Percentiles rank a stretch among this genome's conserved stretches.
These are phyloP conservation scores for Silene latifolia DNA, from an alignment of 148 eudicot species.

Conservation along the genomic window DNA sequence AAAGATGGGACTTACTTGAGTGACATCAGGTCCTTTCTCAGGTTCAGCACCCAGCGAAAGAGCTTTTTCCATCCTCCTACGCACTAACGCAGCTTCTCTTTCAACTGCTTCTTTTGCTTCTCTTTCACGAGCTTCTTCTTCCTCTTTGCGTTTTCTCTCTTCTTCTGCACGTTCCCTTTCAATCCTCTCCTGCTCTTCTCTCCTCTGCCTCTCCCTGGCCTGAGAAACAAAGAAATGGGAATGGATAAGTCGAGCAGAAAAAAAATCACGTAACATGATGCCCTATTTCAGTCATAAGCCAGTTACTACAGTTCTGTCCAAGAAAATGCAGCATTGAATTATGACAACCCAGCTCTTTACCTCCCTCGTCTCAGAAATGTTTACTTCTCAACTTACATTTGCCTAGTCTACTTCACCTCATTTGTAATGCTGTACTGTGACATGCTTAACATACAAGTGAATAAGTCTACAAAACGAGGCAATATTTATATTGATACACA, in stretches of 20 bases:
- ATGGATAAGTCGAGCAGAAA: conserved; percentile 4
- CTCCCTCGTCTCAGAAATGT: neutral
- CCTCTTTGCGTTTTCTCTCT: conserved; percentile 75
- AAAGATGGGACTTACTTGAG: conserved; percentile 57
- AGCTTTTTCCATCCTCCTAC: conserved; percentile 74
- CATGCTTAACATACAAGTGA: neutral
- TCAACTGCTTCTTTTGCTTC: conserved; percentile 87
- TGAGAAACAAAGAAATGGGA: conserved; percentile 23
- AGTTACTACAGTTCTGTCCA: neutral
- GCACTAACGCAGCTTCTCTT: conserved; percentile 84
- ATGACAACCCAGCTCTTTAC: neutral
- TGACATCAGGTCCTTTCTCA: conserved; percentile 86
- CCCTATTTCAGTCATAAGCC: neutral
- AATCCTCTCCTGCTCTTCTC: conserved; percentile 81
- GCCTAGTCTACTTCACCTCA: neutral
- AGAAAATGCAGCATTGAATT: conserved; percentile 6
- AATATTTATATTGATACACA: neutral
- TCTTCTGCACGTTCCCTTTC: conserved; percentile 96
- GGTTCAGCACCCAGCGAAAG: conserved; percentile 82
- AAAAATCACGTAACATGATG: neutral
- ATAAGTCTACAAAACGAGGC: neutral
- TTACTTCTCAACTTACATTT: neutral
- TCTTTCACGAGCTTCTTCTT: conserved; percentile 92
- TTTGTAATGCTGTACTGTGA: neutral
- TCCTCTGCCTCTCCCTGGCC: conserved; percentile 93